Conservation (phyloP, 306 rosid species). For the Corylus heterophylla region DNA sequence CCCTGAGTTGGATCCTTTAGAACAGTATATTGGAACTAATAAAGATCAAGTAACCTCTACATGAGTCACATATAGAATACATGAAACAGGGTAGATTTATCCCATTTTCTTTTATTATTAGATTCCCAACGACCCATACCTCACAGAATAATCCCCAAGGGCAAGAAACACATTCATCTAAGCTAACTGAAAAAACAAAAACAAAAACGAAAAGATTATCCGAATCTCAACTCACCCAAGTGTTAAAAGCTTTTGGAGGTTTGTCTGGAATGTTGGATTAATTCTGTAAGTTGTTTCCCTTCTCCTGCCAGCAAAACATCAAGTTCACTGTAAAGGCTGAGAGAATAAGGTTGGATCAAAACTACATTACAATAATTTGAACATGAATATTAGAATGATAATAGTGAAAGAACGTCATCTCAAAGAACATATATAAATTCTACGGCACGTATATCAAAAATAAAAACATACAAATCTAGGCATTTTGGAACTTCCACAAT, state of each 20-base stretch:
- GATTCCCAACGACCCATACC: neutral
- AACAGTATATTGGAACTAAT: neutral
- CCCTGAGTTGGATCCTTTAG: neutral
- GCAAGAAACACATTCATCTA: constrained; percentile 12
- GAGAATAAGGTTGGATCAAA: constrained; percentile 13
- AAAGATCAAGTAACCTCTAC: neutral
- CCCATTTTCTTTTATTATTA: neutral
- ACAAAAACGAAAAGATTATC: neutral
- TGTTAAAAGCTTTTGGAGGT: constrained; percentile 78
- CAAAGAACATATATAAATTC: neutral
- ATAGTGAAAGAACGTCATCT: neutral
- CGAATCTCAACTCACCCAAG: constrained; percentile 60
- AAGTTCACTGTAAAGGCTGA: neutral
- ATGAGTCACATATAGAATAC: neutral
- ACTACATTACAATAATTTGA: neutral
- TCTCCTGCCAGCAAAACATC: constrained; percentile 57
- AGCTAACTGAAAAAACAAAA: constrained; percentile 19
- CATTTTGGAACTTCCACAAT: neutral
- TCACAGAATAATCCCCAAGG: neutral
- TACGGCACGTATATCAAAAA: neutral
- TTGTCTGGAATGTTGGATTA: constrained; percentile 73
- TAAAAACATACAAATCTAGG: neutral
- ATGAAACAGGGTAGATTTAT: neutral
- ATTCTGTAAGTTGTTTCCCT: constrained; percentile 73
- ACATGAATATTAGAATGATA: neutral